Evolutionary conservation across 495 filamentous ascomycete species (phyloP).

Genomic region (Aspergillus kassunensis): DNA sequence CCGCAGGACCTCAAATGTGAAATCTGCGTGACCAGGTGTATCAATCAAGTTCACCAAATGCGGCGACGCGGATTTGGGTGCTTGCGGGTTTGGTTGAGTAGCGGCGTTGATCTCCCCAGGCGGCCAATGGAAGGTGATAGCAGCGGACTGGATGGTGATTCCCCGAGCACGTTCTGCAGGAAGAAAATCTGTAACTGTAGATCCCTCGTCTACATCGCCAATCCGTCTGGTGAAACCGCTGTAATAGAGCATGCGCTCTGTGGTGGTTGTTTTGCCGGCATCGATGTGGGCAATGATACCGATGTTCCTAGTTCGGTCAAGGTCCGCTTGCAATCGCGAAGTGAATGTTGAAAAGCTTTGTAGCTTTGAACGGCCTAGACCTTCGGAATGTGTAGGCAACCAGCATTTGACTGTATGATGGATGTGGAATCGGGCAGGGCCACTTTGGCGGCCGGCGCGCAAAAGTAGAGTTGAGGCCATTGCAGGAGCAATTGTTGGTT

Average conservation of each 20-base stretch:
- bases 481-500: constrained; percentile 10
- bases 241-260: constrained; percentile 98
- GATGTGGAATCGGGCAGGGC: constrained; percentile 14
- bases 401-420: constrained; percentile 4
- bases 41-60: constrained; percentile 93
- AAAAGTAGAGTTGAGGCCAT: constrained; percentile 38
- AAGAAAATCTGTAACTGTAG: constrained; percentile 96
- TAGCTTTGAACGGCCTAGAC: constrained; percentile 2
- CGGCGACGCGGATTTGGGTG: constrained; percentile 37
- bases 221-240: constrained; percentile 83
- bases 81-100: constrained; percentile 14
- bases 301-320: constrained; percentile 79
- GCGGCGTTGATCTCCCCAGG: constrained; percentile 27
- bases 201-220: constrained; percentile 96
- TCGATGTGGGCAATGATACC: constrained; percentile 99
- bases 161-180: constrained; percentile 90
- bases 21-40: constrained; percentile 96
- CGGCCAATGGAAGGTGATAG: constrained; percentile 92
- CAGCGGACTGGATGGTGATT: constrained; percentile 97
- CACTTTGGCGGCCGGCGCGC: constrained; percentile 28
- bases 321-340: constrained; percentile 24
- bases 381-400: constrained; percentile 7
- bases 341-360: constrained; percentile 26
- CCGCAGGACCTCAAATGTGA: constrained; percentile 94
- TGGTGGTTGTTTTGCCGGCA: constrained; percentile 98